Evolutionary conservation across 495 filamentous ascomycete genomes (phyloP), one percentile per base, ranked within the genome.

Genomic region (Aspergillus sparsus): DNA sequence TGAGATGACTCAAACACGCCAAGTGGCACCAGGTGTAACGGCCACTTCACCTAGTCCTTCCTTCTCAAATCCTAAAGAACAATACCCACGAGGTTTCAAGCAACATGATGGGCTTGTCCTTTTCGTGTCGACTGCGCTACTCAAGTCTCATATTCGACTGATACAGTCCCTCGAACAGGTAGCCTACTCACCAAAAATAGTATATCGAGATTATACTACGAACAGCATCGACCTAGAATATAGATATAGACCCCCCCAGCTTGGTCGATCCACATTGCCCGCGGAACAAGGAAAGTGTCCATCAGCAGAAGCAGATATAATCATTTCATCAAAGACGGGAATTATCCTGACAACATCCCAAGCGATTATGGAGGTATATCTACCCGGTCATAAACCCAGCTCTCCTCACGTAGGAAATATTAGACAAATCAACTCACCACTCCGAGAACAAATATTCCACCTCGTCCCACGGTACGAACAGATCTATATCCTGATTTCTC

Each of bases 291-390:
- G 21, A 9, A 42, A n/a, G 4, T 35, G 13, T 33, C 53, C 45
- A 39, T 50, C 55, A 21, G 21, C 27, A 16, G 92, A 96, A 70
- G 90, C 90, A 9, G 92, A 96, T 68, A 61, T 96, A 12, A 84
- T 89, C 34, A 62, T 93, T 46, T 91, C 91, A 0, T 86, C 90
- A 0, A 75, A 76, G 3, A 87, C 83, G 0, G 91, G 89, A 1
- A 74, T 96, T 12, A 66, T 95, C 9, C 66, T 88, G 7, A 90
- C 90, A 9, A 89, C 86, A 2, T 76, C 92, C 6, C 85, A 92
- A 62, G 84, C 86, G 62, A 83, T 89, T 51, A 89, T 88, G 35
- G 92, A 96, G 65, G 80, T 80, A 49, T 71, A 78, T 33, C 75
- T 91, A 0, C 90, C 91, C 0, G 89, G 88, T 1, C 78, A 85